These are phyloP conservation scores for Sporothrix dimorphospora DNA, from an alignment of 2,329 filamentous ascomycete genomes.

Conservation along the genomic window DNA sequence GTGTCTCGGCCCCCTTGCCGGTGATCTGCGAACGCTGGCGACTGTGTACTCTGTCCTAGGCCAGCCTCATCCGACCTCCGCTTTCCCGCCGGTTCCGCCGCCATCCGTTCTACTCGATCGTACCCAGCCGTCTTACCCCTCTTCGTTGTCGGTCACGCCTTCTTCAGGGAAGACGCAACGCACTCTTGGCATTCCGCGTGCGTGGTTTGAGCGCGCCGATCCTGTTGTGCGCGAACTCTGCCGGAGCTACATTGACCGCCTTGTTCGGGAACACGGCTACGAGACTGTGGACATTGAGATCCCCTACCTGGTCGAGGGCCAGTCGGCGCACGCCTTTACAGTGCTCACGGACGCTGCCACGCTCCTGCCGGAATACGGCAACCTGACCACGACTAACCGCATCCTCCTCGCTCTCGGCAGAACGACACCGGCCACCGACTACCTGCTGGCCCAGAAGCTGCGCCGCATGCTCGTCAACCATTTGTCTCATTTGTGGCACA, in stretches of 20 bases:
- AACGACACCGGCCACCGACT: constrained; percentile 66
- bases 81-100: constrained; percentile 52
- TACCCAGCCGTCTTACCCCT: constrained; percentile 28
- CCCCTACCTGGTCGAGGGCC: constrained; percentile 63
- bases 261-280: constrained; percentile 58
- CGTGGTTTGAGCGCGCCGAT: constrained; percentile 61
- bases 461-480: constrained; percentile 72
- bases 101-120: constrained; percentile 34
- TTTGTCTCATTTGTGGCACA: constrained; percentile 66
- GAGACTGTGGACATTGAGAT: constrained; percentile 58
- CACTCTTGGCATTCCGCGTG: constrained; percentile 64
- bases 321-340: constrained; percentile 73
- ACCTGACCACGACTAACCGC: constrained; percentile 64
- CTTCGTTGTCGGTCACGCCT: neutral
- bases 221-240: constrained; percentile 49
- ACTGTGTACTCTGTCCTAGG: constrained; percentile 67
- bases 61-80: constrained; percentile 61
- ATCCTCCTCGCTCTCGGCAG: constrained; percentile 67
- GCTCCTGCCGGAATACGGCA: constrained; percentile 47
- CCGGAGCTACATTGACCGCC: constrained; percentile 52
- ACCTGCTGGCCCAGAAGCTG: constrained; percentile 70
- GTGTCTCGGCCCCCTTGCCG: constrained; percentile 69
- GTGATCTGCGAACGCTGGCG: constrained; percentile 67
- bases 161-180: constrained; percentile 40
- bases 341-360: constrained; percentile 66